Percentiles rank a stretch among this genome's conserved stretches.
phyloP scores from a whole-genome alignment of 768 basidiomycete genomes.

The Daedaleopsis sinensis region DNA sequence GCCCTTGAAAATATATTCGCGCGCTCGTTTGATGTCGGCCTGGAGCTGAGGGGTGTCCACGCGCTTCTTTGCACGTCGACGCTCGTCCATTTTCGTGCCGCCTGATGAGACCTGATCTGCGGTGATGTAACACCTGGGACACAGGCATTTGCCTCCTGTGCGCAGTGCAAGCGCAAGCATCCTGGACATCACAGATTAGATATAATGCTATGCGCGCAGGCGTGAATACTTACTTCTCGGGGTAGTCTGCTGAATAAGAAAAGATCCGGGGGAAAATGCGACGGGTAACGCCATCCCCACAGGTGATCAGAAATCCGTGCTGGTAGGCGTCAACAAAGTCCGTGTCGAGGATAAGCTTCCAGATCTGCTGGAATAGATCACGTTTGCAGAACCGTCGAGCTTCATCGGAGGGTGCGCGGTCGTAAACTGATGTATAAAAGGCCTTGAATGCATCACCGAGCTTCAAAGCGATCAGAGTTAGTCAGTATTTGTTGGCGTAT shows the following conservation, averaged over 20 bases:
- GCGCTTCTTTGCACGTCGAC: constrained; percentile 1
- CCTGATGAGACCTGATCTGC: constrained; percentile 31
- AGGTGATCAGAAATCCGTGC: constrained; percentile 31
- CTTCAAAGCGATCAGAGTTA: too few relatives aligned
- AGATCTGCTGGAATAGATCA: constrained; percentile 36
- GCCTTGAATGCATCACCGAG: constrained; percentile 39
- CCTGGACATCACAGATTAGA: too few relatives aligned
- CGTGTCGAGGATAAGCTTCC: constrained; percentile 26
- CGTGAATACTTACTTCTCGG: constrained; percentile 42
- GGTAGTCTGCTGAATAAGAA: constrained; percentile 39
- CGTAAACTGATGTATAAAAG: constrained; percentile 22
- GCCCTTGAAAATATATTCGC: constrained; percentile 20
- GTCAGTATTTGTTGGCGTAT: neutral
- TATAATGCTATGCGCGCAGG: too few relatives aligned
- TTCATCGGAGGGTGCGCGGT: constrained; percentile 6
- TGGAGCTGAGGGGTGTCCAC: neutral
- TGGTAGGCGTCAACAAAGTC: constrained; percentile 32
- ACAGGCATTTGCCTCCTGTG: constrained; percentile 40
- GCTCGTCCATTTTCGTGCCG: constrained; percentile 20
- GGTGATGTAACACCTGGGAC: constrained; percentile 39
- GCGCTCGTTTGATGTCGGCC: constrained; percentile 7
- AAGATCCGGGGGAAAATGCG: constrained; percentile 35
- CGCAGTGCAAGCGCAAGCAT: constrained; percentile 41
- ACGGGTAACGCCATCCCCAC: constrained; percentile 35
- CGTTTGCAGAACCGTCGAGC: constrained; percentile 35